Evolutionary conservation across 2,329 filamentous ascomycete species (phyloP), one percentile per base, ranked within the genome.

Genomic region (Colletotrichum simmondsii): DNA sequence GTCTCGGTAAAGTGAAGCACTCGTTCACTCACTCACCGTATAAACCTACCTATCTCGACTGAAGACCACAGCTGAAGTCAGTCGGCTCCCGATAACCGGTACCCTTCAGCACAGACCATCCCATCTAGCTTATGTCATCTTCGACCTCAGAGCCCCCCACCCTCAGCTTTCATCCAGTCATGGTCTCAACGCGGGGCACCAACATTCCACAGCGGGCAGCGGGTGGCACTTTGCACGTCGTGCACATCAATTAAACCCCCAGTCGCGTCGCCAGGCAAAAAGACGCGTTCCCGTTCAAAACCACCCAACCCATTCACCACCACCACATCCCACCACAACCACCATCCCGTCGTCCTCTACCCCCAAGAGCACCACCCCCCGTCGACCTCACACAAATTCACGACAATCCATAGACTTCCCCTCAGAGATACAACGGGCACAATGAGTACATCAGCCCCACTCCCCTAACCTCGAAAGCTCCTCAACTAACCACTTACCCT

Each of bases 271-370:
- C 52, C 60, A 58, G 59, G 66, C 60, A 58, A 65, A 71, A 62
- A 68, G 68, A 71, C 68, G 68, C 68, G 68, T 67, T 52, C 46
- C 58, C 37, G 46, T 54, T 22, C 61, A 58, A 59, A 74, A 72
- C 49, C 68, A 75, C 71, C 65, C 42, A n/a, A 49, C 19, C 42
- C n/a, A 75, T 56, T 56, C 74, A 80, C 65, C 84, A 83, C 62
- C 80, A 68, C 57, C 57, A 19, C 49, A 80, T 63, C 83, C 81
- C 62, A 37, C 35, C 80, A 66, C 56, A 12, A 1, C 57, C 7
- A 11, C 37, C 64, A 16, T 12, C 35, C 3, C n/a, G 16, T 49
- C 42, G 7, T 49, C 42, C 24, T 3, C 8, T 49, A 26, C n/a
- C 16, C 46, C n/a, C 24, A 75, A 71, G 58, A 63, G 26, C 66